These are phyloP conservation scores for Populus simonii DNA, from an alignment of 345 rosid species.

Conservation along the genomic window DNA sequence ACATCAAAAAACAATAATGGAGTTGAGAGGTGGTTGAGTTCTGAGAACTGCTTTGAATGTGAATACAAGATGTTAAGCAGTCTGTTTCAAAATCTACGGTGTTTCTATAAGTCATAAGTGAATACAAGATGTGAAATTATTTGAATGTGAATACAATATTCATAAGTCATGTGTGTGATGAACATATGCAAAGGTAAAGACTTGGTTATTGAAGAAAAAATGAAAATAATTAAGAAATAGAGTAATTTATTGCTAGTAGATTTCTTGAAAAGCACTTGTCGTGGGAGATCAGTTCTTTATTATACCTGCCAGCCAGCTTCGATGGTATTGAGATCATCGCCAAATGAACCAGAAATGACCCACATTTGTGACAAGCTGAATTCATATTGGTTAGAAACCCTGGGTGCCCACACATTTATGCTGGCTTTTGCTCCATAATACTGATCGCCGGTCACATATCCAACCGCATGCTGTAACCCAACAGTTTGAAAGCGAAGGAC, in stretches of 20 bases:
- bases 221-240: not conserved
- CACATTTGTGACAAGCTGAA: conserved; percentile 94
- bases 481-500: not conserved
- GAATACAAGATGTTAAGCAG: conserved; percentile 7
- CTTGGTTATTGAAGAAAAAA: not conserved
- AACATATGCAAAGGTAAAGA: not conserved
- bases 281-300: not conserved
- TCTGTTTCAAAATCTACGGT: not conserved
- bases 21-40: conserved; percentile 32
- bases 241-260: too few relatives aligned
- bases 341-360: conserved; percentile 94
- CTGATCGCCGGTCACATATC: conserved; percentile 74
- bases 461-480: conserved; percentile 85
- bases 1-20: conserved; percentile 1
- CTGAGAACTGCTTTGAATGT: conserved; percentile 32
- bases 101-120: not conserved
- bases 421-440: conserved; percentile 97
- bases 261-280: not conserved
- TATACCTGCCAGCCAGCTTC: conserved; percentile 99
- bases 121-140: too few relatives aligned
- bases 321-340: conserved; percentile 89
- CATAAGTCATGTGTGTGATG: not conserved
- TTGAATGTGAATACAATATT: not conserved
- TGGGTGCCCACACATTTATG: conserved; percentile 94
- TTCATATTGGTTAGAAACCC: conserved; percentile 70